A percentile compares a stretch with the other conserved stretches of the same genome.
Conservation (phyloP, 805 yeast genomes). For the Schwanniomyces pseudopolymorphus region DNA sequence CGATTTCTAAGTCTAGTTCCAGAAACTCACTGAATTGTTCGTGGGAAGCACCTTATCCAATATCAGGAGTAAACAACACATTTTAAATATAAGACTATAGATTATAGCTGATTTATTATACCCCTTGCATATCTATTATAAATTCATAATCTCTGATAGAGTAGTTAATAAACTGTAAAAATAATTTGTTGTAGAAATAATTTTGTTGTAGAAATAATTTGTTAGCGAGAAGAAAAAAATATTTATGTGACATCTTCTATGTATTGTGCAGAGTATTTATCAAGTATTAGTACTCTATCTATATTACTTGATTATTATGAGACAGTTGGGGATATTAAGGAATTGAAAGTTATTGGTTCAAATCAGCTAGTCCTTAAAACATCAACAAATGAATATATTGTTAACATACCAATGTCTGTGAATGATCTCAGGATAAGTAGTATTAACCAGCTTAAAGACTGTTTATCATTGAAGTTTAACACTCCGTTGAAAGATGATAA, state of each 20-base stretch:
- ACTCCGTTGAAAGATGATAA: neutral
- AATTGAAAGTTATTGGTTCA: constrained; percentile 4
- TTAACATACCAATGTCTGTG: neutral
- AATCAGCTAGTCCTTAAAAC: constrained; percentile 3
- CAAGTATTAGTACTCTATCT: constrained; percentile 19
- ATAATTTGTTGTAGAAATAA: too few relatives aligned
- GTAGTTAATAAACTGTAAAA: too few relatives aligned
- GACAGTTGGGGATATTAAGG: constrained; percentile 6
- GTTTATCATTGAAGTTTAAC: constrained; percentile 4
- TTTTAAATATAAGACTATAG: neutral
- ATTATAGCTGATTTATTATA: neutral
- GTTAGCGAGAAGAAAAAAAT: neutral
- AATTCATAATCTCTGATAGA: neutral
- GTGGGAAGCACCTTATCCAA: neutral
- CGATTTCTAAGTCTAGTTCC: neutral
- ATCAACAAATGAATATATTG: neutral
- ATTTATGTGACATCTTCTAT: constrained; percentile 6
- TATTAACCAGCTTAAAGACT: constrained; percentile 1
- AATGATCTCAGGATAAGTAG: neutral
- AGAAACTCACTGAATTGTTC: neutral
- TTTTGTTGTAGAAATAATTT: too few relatives aligned
- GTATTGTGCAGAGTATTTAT: constrained; percentile 23
- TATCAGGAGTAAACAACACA: neutral
- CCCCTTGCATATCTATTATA: neutral
- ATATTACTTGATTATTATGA: constrained; percentile 11